A percentile compares a stretch with the other conserved stretches of the same genome.
These are phyloP conservation scores for rapeseed (Brassica napus) DNA, from an alignment of 345 rosid species.

Conservation along the genomic window DNA sequence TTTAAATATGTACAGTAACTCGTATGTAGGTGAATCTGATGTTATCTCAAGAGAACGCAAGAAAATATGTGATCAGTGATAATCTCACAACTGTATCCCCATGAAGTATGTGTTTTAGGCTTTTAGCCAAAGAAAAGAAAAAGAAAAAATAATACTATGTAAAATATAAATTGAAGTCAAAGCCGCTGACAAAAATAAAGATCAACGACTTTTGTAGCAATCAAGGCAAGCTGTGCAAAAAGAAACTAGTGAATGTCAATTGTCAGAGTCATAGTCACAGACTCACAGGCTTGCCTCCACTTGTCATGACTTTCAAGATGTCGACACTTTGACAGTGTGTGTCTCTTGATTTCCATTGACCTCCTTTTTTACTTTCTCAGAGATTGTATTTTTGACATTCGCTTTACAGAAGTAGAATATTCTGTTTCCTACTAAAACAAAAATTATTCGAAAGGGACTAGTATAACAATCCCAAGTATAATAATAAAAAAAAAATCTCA, in stretches of 20 bases:
- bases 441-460: conserved; percentile 9
- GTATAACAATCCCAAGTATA: background rate
- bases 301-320: conserved; percentile 19
- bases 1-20: background rate
- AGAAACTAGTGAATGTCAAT: background rate
- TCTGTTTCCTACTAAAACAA: background rate
- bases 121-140: background rate
- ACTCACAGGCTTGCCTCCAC: conserved; percentile 4
- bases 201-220: background rate
- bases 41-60: background rate
- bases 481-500: background rate
- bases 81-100: background rate
- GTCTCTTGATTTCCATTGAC: conserved; percentile 19
- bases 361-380: background rate
- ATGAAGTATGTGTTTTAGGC: background rate
- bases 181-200: background rate
- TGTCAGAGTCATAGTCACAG: conserved; percentile 6
- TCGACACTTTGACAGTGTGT: background rate
- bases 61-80: background rate
- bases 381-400: conserved; percentile 7
- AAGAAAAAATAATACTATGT: background rate
- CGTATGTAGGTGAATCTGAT: background rate
- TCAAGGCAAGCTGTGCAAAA: background rate
- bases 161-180: background rate
- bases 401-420: conserved; percentile 4